Base-by-base conservation (phyloP, 768 basidiomycete genomes). In the Boletus sp. region DNA sequence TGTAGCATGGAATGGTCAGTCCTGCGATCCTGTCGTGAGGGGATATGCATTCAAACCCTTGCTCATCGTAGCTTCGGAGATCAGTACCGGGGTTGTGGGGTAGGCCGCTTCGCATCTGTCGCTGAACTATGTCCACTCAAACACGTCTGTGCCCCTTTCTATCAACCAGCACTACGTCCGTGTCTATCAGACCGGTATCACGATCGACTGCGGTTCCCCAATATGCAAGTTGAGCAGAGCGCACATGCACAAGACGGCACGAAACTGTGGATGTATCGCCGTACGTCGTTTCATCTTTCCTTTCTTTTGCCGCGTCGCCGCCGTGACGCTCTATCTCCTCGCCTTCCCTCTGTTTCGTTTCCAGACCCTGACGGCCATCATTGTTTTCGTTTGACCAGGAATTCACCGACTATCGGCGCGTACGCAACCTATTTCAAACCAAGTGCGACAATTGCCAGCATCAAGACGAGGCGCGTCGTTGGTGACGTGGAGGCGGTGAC, bases 341-440 rank as follows among this genome's bases (percentile, higher is more conserved):
- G 36, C 5, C 8, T 47, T 42, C 47, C 10, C 37, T 28, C 15
- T 9, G 5, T 7, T 39, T 2, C 33, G 11, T 35, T 44, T 36
- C 32, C n/a, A 1, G 30, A 33, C 59, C 44, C 53, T 39, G 35
- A 50, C 35, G 39, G 33, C 24, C n/a, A 28, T 49, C 28, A 15
- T 47, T 17, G 28, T 29, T 42, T 8, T 49, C 20, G 46, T 42
- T 36, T 37, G 33, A 18, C 37, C 17, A 82, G 80, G 66, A 60
- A 35, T 67, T 71, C 36, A 58, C 70, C 48, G 85, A 87, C 62
- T 67, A 82, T 39, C 78, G 81, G 52, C 77, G 79, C 40, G 83
- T 89, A 39, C 73, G 79, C 56, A 90, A 83, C 68, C 75, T 88
- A 69, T 85, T 89, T 62, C 86, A 86, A 62, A 78, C 79, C 55